These are phyloP conservation scores for Clarireedia paspali DNA, from an alignment of 2,329 filamentous ascomycete species.

Conservation along the genomic window DNA sequence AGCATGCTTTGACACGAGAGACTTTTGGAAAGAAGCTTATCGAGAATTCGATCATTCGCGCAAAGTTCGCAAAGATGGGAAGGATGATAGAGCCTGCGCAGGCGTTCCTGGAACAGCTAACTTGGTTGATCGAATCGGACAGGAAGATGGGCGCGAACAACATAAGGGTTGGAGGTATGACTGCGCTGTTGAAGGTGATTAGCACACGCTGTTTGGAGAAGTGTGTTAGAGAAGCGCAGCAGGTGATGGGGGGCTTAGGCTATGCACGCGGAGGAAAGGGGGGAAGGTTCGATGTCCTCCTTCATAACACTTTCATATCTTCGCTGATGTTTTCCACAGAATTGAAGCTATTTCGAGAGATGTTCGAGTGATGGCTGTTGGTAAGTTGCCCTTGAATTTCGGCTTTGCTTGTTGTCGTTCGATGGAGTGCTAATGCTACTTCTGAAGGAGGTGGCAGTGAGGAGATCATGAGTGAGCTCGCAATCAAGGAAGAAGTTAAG, in stretches of 20 bases:
- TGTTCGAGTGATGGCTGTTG: conserved; percentile 37
- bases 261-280: conserved; percentile 43
- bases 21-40: conserved; percentile 54
- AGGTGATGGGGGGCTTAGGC: conserved; percentile 45
- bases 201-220: conserved; percentile 45
- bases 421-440: conserved; percentile 1
- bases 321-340: conserved; percentile 17
- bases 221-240: conserved; percentile 46
- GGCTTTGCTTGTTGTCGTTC: not conserved
- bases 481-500: conserved; percentile 27
- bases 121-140: conserved; percentile 31
- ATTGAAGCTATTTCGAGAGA: conserved; percentile 48
- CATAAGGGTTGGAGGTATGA: conserved; percentile 42
- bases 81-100: conserved; percentile 53
- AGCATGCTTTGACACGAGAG: conserved; percentile 42
- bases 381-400: conserved; percentile 15
- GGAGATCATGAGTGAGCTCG: conserved; percentile 28
- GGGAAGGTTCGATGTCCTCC: conserved; percentile 24
- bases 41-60: conserved; percentile 49
- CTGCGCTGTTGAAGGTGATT: conserved; percentile 44
- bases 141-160: conserved; percentile 22
- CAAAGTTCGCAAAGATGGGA: conserved; percentile 52
- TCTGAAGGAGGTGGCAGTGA: conserved; percentile 27
- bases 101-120: conserved; percentile 54
- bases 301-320: conserved; percentile 4